phyloP scores from a whole-genome alignment of 1,284 basidiomycete species.

The Trametes hirsuta region DNA sequence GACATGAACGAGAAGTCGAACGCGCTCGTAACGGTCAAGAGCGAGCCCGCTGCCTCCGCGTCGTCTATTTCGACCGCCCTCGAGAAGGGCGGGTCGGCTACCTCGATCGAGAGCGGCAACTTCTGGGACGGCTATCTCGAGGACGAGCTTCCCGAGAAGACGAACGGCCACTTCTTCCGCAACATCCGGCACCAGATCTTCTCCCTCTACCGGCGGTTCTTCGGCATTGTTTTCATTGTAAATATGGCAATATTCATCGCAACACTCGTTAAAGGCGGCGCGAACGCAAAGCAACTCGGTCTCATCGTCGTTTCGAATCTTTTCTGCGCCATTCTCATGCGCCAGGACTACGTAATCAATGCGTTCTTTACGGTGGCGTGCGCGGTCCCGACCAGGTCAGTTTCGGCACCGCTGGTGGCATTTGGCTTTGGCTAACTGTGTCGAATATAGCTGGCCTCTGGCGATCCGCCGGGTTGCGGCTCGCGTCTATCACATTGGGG shows the following conservation, averaged over 20 bases:
- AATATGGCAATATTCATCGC: conserved; percentile 58
- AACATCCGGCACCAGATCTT: conserved; percentile 59
- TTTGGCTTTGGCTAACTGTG: conserved; percentile 5
- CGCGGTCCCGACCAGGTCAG: conserved; percentile 51
- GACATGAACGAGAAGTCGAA: conserved; percentile 16
- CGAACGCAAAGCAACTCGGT: conserved; percentile 50
- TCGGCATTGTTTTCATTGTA: conserved; percentile 56
- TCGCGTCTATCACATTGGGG: conserved; percentile 61
- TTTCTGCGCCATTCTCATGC: conserved; percentile 60
- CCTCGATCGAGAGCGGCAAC: conserved; percentile 32
- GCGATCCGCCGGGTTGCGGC: conserved; percentile 54
- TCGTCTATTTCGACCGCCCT: conserved; percentile 16
- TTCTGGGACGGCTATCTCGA: conserved; percentile 57
- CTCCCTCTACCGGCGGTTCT: conserved; percentile 59
- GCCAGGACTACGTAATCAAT: conserved; percentile 64
- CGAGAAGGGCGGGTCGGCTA: conserved; percentile 18
- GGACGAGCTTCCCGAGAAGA: conserved; percentile 54
- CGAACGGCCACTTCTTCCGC: conserved; percentile 47
- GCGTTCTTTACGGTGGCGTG: conserved; percentile 56
- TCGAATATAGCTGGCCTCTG: conserved; percentile 53
- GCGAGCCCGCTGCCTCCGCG: background rate
- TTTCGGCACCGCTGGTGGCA: background rate
- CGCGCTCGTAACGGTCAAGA: conserved; percentile 16
- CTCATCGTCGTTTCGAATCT: conserved; percentile 55
- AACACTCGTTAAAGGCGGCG: conserved; percentile 41